These are phyloP conservation scores for Pseudogymnoascus sp. DNA, from an alignment of 2,329 filamentous ascomycete genomes.

Conservation along the genomic window DNA sequence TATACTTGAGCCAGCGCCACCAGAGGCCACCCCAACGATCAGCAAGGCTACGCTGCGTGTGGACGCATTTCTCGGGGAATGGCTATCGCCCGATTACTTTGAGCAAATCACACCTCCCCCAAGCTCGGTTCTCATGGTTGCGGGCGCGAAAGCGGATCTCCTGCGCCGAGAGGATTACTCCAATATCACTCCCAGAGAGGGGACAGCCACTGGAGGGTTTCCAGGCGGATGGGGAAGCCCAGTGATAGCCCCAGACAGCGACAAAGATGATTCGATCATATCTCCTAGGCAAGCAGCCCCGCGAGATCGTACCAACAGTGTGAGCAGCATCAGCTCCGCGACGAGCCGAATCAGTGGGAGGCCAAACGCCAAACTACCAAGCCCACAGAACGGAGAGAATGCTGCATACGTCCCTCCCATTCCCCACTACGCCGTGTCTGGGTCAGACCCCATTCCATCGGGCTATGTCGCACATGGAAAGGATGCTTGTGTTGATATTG, in stretches of 20 bases:
- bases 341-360: not conserved
- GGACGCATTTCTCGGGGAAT: conserved; percentile 91
- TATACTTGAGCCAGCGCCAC: conserved; percentile 24
- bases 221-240: conserved; percentile 31
- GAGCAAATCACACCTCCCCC: conserved; percentile 87
- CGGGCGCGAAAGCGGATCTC: conserved; percentile 79
- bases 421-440: conserved; percentile 76
- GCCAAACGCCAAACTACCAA: not conserved
- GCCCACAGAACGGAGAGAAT: conserved; percentile 19
- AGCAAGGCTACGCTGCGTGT: conserved; percentile 64
- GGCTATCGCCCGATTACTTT: conserved; percentile 89
- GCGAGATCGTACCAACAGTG: conserved; percentile 28
- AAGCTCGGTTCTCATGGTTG: conserved; percentile 77
- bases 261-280: conserved; percentile 24
- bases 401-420: conserved; percentile 63
- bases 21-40: conserved; percentile 26
- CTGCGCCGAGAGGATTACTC: conserved; percentile 66
- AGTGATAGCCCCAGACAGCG: conserved; percentile 18
- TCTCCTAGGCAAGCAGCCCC: conserved; percentile 7
- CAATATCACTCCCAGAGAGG: conserved; percentile 27
- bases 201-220: conserved; percentile 29
- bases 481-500: conserved; percentile 77
- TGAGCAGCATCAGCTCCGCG: conserved; percentile 24
- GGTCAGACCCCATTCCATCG: conserved; percentile 70
- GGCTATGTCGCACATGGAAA: conserved; percentile 88